Percentiles rank a stretch among this genome's conserved stretches.
phyloP scores from a whole-genome alignment of 768 basidiomycete genomes.

The Amanita inopinata region DNA sequence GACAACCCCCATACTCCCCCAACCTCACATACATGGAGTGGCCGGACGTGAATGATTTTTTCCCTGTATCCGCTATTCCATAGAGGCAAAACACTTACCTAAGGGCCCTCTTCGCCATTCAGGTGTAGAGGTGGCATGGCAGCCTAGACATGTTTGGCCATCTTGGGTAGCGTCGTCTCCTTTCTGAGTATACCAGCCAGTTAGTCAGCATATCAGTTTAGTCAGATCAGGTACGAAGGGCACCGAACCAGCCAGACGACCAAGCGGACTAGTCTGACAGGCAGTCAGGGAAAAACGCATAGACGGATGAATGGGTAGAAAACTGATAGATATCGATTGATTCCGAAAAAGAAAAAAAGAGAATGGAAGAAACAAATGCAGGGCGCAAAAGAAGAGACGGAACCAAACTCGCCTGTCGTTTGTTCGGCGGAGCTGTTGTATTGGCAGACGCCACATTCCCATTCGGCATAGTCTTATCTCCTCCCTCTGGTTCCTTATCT shows the following conservation, averaged over 20 bases:
- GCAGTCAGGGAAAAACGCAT: no score
- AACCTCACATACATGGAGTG: no score
- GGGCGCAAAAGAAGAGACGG: slow-evolving; percentile 2
- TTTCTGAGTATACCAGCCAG: slow-evolving; percentile 16
- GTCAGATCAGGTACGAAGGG: no score
- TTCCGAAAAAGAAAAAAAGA: slow-evolving; percentile 2
- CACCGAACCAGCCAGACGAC: no score
- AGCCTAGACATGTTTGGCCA: slow-evolving; percentile 72
- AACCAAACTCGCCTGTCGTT: slow-evolving; percentile 12
- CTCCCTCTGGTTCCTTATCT: slow-evolving; percentile 10
- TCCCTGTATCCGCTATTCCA: no score
- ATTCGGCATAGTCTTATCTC: not conserved
- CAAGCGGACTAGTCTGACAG: no score
- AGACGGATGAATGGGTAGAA: slow-evolving; percentile 2
- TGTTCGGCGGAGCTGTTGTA: slow-evolving; percentile 9
- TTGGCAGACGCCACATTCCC: not conserved
- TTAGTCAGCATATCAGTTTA: no score
- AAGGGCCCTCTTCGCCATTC: slow-evolving; percentile 82
- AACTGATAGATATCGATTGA: no score
- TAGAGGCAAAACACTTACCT: slow-evolving; percentile 48
- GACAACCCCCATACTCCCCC: no score
- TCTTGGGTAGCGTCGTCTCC: slow-evolving; percentile 41
- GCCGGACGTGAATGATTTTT: no score
- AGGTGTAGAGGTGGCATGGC: slow-evolving; percentile 75
- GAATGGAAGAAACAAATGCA: not conserved